Percentiles rank a stretch among this genome's conserved stretches.
Conservation (phyloP, 805 yeast genomes). For the Barnettozyma pratensis region DNA sequence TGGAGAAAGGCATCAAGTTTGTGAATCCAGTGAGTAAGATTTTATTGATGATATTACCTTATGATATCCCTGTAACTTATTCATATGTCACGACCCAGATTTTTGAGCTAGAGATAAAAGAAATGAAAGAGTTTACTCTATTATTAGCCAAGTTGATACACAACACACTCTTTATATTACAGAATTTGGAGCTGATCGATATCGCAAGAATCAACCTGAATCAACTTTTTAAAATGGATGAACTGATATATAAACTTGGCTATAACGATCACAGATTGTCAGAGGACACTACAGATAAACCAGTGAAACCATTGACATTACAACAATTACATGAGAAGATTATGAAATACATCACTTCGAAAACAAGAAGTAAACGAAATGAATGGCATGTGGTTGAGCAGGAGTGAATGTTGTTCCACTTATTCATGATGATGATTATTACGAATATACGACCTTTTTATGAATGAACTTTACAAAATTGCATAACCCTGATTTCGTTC, state of each 20-base stretch:
- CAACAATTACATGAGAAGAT: neutral
- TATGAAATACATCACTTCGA: neutral
- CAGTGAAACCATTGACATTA: neutral
- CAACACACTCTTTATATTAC: constrained; percentile 11
- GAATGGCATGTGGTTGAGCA: constrained; percentile 23
- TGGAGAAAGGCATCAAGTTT: constrained; percentile 16
- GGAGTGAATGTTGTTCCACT: constrained; percentile 4
- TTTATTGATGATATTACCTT: constrained; percentile 14
- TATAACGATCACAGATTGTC: constrained; percentile 11
- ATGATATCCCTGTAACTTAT: constrained; percentile 9
- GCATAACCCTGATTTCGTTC: too few species aligned
- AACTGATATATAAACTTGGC: constrained; percentile 20
- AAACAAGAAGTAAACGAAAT: constrained; percentile 15
- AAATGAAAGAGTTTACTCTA: constrained; percentile 10
- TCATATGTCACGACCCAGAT: constrained; percentile 6
- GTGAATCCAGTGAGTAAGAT: constrained; percentile 15
- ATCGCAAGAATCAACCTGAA: constrained; percentile 5
- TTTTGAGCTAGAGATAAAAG: constrained; percentile 14
- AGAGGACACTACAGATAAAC: neutral
- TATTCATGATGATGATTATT: constrained; percentile 16
- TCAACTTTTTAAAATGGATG: constrained; percentile 18
- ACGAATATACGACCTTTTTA: too few species aligned
- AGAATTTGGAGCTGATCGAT: constrained; percentile 10
- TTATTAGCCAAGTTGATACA: constrained; percentile 14
- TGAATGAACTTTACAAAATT: too few species aligned